phyloP scores from a whole-genome alignment of 768 basidiomycete species.

The Mycena rosella region DNA sequence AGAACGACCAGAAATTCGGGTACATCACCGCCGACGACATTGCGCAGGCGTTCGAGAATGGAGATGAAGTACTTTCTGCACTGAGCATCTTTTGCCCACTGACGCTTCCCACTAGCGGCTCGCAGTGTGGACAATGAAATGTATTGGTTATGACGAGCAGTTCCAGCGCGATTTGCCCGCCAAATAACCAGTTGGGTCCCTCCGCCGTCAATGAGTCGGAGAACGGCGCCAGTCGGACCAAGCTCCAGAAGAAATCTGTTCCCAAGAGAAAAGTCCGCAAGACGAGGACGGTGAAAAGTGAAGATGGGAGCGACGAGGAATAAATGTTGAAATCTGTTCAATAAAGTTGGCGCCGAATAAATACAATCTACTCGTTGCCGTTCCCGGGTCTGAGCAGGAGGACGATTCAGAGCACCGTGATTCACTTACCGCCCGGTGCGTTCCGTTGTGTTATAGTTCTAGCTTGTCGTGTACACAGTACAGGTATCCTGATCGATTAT shows the following conservation, averaged over 20 bases:
- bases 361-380: no score
- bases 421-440: no score
- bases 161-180: constrained; percentile 49
- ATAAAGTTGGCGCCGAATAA: no score
- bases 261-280: background rate
- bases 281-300: background rate
- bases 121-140: constrained; percentile 55
- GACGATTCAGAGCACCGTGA: no score
- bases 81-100: background rate
- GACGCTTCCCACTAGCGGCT: constrained; percentile 41
- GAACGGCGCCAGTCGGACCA: background rate
- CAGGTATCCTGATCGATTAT: no score
- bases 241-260: background rate
- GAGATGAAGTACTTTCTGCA: constrained; percentile 47
- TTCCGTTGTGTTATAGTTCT: no score
- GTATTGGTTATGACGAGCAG: constrained; percentile 53
- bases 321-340: background rate
- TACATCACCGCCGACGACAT: constrained; percentile 44
- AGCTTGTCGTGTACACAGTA: no score
- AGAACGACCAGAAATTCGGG: constrained; percentile 17
- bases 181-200: constrained; percentile 22
- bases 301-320: constrained; percentile 1
- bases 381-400: no score
- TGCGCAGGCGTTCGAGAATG: constrained; percentile 41
- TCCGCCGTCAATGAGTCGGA: background rate